These are phyloP conservation scores for Lithohypha guttulata DNA, from an alignment of 2,329 filamentous ascomycete genomes.

Conservation along the genomic window DNA sequence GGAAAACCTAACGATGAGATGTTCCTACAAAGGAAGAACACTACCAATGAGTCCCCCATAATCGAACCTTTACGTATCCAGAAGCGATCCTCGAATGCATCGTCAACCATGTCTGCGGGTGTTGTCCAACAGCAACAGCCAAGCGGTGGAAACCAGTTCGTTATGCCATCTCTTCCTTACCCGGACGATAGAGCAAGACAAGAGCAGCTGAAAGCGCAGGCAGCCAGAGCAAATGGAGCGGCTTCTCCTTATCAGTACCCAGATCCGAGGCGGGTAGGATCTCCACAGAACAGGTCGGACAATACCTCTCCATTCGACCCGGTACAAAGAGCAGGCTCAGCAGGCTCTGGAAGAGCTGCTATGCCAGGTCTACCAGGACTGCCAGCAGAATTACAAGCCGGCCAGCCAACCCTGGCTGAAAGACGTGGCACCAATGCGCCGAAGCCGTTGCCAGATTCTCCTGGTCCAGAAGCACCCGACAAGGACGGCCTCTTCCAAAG, in stretches of 20 bases:
- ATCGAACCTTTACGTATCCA: constrained; percentile 76
- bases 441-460: constrained; percentile 72
- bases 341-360: constrained; percentile 31
- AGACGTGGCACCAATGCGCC: constrained; percentile 64
- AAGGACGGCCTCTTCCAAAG: constrained; percentile 72
- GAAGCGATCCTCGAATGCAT: constrained; percentile 58
- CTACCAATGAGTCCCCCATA: constrained; percentile 56
- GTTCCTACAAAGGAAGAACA: constrained; percentile 52
- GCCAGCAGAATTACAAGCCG: constrained; percentile 28
- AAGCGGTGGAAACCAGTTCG: constrained; percentile 50
- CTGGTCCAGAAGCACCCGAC: constrained; percentile 63
- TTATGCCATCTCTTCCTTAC: constrained; percentile 61
- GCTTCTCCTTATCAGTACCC: constrained; percentile 37
- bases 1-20: constrained; percentile 71
- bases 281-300: constrained; percentile 16
- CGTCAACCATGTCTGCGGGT: constrained; percentile 30
- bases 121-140: constrained; percentile 36
- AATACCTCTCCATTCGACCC: constrained; percentile 9
- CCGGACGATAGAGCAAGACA: constrained; percentile 51
- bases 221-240: constrained; percentile 24
- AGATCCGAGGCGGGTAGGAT: constrained; percentile 27
- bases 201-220: constrained; percentile 30
- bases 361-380: constrained; percentile 32
- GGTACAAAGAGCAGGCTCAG: constrained; percentile 29
- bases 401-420: constrained; percentile 58